phyloP scores from a whole-genome alignment of 2,329 filamentous ascomycete genomes.

The Fusarium poae region DNA sequence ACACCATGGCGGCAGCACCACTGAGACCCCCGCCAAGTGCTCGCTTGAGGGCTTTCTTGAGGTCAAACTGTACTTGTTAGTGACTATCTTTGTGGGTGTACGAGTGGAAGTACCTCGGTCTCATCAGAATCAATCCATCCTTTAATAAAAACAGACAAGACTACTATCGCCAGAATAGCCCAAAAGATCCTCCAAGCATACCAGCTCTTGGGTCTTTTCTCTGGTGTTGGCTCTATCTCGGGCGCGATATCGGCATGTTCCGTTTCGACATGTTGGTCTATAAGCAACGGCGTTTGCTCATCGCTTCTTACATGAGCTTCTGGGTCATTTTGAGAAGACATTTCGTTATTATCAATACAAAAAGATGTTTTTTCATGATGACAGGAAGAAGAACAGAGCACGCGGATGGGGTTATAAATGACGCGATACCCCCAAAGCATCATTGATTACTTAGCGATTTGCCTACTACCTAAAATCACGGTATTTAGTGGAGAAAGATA shows the following conservation, averaged over 20 bases:
- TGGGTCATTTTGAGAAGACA: background rate
- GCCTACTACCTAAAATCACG: background rate
- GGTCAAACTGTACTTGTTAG: constrained; percentile 56
- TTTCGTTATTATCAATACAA: accelerated
- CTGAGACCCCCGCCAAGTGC: constrained; percentile 62
- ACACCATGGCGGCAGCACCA: constrained; percentile 62
- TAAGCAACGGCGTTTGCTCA: constrained; percentile 26
- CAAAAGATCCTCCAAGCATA: constrained; percentile 29
- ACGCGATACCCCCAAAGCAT: constrained; percentile 8
- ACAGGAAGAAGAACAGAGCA: background rate
- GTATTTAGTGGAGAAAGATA: constrained; percentile 3
- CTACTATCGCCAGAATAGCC: background rate
- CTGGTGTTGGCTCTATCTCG: constrained; percentile 1
- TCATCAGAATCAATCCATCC: constrained; percentile 34
- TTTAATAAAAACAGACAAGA: constrained; percentile 17
- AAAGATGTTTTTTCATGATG: too few species aligned
- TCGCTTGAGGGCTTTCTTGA: constrained; percentile 58
- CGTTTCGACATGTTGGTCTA: background rate
- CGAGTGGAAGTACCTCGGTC: background rate
- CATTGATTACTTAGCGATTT: constrained; percentile 18
- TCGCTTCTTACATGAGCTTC: background rate
- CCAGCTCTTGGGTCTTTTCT: constrained; percentile 15
- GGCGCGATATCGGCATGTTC: background rate
- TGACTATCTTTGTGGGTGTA: accelerated
- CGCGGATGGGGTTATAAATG: background rate